Evolutionary conservation across 257 asterid genomes (phyloP).

Genomic region (Fraxinus quadrangulata): DNA sequence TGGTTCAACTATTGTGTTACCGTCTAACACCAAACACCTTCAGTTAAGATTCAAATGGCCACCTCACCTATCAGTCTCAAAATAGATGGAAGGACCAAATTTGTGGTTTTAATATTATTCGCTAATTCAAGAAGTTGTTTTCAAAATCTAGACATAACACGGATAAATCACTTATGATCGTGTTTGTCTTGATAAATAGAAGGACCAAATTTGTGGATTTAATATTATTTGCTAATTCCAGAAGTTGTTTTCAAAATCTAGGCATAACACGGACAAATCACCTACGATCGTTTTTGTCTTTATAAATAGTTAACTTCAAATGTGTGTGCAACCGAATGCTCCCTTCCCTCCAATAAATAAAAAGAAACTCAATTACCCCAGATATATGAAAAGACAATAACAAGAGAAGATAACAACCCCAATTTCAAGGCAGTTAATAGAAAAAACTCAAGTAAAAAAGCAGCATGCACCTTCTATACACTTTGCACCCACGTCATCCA

Average conservation of each 20-base stretch:
- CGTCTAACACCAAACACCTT: background rate
- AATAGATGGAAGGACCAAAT: slow-evolving; percentile 5
- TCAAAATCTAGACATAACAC: background rate
- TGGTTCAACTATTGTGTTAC: background rate
- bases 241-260: slow-evolving; percentile 5
- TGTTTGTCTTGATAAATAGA: background rate
- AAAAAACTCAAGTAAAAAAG: slow-evolving; percentile 17
- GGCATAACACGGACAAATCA: background rate
- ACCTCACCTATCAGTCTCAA: slow-evolving; percentile 15
- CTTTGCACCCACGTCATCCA: slow-evolving; percentile 89
- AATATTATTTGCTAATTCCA: slow-evolving; percentile 7
- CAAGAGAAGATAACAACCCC: background rate
- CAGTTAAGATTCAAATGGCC: background rate
- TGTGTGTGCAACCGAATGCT: background rate
- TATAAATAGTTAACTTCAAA: background rate
- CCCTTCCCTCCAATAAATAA: background rate
- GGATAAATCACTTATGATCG: background rate
- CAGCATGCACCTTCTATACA: slow-evolving; percentile 69
- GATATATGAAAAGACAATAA: background rate
- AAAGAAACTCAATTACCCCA: background rate
- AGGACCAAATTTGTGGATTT: slow-evolving; percentile 9
- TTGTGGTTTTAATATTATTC: slow-evolving; percentile 6
- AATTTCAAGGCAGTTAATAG: background rate
- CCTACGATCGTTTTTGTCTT: background rate
- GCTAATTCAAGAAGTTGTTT: slow-evolving; percentile 15